Conservation (phyloP, 139 green algal genomes). For the Monoraphidium neglectum region DNA sequence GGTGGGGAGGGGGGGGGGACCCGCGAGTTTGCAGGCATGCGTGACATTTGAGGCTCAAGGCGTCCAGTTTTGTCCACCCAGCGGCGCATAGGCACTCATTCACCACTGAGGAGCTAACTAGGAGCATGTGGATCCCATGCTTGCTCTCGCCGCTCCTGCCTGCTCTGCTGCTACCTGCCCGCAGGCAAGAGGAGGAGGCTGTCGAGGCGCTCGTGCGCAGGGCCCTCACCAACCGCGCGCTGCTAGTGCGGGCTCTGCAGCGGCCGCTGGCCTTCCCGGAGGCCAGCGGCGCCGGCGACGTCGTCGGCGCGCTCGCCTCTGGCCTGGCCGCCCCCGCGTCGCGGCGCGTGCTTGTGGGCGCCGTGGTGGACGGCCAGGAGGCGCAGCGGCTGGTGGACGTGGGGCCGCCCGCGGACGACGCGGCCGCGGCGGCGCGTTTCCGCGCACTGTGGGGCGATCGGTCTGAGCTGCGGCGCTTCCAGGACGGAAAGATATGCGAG, state of each 20-base stretch:
- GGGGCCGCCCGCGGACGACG: conserved; percentile 67
- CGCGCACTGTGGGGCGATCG: conserved; percentile 76
- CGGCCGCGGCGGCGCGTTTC: conserved; percentile 54
- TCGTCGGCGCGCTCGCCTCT: neutral
- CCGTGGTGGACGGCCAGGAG: conserved; percentile 44
- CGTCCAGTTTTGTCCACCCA: too few relatives aligned
- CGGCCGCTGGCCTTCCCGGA: conserved; percentile 2
- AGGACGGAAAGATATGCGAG: conserved; percentile 80
- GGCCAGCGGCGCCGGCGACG: neutral
- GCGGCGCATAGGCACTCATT: too few relatives aligned
- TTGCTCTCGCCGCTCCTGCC: neutral
- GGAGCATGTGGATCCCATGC: too few relatives aligned
- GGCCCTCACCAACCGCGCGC: conserved; percentile 53
- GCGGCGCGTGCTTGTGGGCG: conserved; percentile 10
- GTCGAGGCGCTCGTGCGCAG: conserved; percentile 51
- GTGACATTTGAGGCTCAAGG: too few relatives aligned
- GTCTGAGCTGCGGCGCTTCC: conserved; percentile 67
- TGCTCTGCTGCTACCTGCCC: neutral
- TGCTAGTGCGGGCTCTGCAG: conserved; percentile 49
- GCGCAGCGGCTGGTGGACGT: conserved; percentile 67
- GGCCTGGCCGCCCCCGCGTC: neutral
- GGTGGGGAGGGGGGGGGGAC: too few relatives aligned
- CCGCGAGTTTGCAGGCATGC: too few relatives aligned
- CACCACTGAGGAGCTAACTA: too few relatives aligned
- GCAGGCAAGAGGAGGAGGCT: conserved; percentile 40